These are phyloP conservation scores for Aegilops sharonensis DNA, from an alignment of 176 grass and related monocot species.

Conservation along the genomic window DNA sequence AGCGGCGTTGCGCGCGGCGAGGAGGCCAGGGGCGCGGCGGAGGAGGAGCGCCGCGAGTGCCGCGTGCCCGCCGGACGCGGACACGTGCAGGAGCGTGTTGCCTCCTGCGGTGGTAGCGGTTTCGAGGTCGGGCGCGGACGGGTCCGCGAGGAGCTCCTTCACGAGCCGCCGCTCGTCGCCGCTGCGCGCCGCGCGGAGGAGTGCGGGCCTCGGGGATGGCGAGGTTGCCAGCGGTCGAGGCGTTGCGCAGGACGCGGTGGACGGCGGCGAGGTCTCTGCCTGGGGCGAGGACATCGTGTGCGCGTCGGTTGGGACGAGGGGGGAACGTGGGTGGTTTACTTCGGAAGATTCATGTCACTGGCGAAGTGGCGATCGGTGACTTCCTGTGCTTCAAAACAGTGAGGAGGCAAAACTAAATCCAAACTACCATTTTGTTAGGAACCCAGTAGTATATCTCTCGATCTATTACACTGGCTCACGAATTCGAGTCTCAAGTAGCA, in stretches of 20 bases:
- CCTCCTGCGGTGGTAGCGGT: conserved; percentile 33
- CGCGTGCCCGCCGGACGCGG: conserved; percentile 14
- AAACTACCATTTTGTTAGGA: too few relatives aligned
- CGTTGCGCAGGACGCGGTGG: conserved; percentile 35
- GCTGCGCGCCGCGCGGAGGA: conserved; percentile 41
- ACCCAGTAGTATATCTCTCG: too few relatives aligned
- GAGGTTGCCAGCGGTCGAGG: background rate
- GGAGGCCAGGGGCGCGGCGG: conserved; percentile 46
- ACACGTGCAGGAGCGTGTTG: conserved; percentile 51
- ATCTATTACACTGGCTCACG: too few relatives aligned
- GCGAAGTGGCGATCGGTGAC: background rate
- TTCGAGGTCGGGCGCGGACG: conserved; percentile 38
- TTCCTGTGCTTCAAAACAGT: background rate
- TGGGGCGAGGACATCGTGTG: conserved; percentile 30
- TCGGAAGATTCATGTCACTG: background rate
- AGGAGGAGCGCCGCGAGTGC: conserved; percentile 36
- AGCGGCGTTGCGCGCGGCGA: conserved; percentile 41
- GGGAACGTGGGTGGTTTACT: background rate
- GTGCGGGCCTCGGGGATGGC: conserved; percentile 29
- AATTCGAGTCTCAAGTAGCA: too few relatives aligned
- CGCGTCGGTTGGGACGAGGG: background rate
- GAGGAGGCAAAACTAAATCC: background rate
- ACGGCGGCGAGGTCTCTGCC: conserved; percentile 35
- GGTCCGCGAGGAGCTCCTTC: conserved; percentile 54
- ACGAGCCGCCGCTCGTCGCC: conserved; percentile 53